Evolutionary conservation across 495 filamentous ascomycete genomes (phyloP).

Genomic region (Lindgomyces ingoldianus): DNA sequence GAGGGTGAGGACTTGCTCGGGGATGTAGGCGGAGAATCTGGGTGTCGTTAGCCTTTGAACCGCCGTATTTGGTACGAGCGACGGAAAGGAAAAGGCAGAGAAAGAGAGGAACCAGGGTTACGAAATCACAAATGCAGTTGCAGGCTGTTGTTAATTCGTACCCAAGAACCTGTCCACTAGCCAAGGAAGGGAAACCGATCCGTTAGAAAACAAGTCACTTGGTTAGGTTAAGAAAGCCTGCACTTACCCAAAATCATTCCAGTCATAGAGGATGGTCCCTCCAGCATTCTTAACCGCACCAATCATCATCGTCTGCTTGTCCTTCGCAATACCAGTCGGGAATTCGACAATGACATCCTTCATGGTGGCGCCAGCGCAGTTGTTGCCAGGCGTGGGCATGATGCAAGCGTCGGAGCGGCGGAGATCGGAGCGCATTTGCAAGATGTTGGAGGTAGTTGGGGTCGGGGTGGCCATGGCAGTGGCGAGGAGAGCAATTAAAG

Average conservation of each 20-base stretch:
- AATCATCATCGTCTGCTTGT: background rate
- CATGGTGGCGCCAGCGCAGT: conserved; percentile 17
- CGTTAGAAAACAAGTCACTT: too few relatives aligned
- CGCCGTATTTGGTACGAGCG: background rate
- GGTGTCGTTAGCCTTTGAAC: background rate
- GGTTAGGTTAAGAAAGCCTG: too few relatives aligned
- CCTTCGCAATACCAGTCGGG: background rate
- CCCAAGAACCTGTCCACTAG: too few relatives aligned
- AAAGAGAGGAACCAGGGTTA: too few relatives aligned
- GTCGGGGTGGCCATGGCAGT: background rate
- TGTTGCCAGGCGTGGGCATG: conserved; percentile 7
- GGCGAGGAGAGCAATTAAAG: background rate
- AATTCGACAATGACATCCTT: conserved; percentile 27
- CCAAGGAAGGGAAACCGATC: too few relatives aligned
- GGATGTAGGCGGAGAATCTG: conserved; percentile 19
- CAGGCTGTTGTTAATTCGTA: too few relatives aligned
- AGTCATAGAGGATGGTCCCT: conserved; percentile 2
- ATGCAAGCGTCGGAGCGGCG: conserved; percentile 2
- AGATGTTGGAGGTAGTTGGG: background rate
- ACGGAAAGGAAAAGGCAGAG: too few relatives aligned
- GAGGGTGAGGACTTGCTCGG: conserved; percentile 12
- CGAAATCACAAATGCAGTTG: background rate
- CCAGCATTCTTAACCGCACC: conserved; percentile 8
- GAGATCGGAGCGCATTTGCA: background rate
- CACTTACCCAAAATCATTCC: conserved; percentile 19